Evolutionary conservation across 2,329 filamentous ascomycete genomes (phyloP).

Genomic region (Talaromyces islandicus): DNA sequence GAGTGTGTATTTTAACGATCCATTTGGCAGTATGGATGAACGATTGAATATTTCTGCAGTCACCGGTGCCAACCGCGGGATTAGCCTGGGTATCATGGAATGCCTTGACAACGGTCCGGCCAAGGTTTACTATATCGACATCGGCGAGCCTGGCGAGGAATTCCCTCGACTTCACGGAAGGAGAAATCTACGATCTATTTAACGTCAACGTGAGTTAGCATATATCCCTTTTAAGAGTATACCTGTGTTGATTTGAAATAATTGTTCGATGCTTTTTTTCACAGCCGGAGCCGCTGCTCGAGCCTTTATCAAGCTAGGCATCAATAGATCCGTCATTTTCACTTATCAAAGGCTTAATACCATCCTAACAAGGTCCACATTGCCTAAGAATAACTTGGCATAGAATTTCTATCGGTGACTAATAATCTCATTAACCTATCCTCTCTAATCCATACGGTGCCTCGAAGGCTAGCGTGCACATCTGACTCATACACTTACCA

Average conservation of each 20-base stretch:
- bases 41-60: neutral
- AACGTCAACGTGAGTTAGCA: conserved; percentile 30
- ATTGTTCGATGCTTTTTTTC: conserved; percentile 19
- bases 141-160: conserved; percentile 27
- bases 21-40: neutral
- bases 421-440: conserved; percentile 12
- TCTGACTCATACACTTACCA: conserved; percentile 50
- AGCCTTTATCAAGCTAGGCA: conserved; percentile 34
- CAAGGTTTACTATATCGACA: conserved; percentile 36
- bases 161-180: conserved; percentile 36
- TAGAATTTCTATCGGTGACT: neutral
- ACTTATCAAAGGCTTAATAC: conserved; percentile 45
- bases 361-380: conserved; percentile 35
- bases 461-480: conserved; percentile 39
- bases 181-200: conserved; percentile 33
- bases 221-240: neutral
- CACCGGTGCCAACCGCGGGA: conserved; percentile 34
- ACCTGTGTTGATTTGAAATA: neutral
- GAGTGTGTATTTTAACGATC: neutral
- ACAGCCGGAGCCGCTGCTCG: conserved; percentile 20
- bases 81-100: conserved; percentile 43
- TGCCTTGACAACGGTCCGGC: conserved; percentile 40
- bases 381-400: neutral
- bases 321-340: conserved; percentile 34
- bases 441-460: conserved; percentile 40